Evolutionary conservation across 768 basidiomycete species (phyloP).

Genomic region (Podaxis pistillaris): DNA sequence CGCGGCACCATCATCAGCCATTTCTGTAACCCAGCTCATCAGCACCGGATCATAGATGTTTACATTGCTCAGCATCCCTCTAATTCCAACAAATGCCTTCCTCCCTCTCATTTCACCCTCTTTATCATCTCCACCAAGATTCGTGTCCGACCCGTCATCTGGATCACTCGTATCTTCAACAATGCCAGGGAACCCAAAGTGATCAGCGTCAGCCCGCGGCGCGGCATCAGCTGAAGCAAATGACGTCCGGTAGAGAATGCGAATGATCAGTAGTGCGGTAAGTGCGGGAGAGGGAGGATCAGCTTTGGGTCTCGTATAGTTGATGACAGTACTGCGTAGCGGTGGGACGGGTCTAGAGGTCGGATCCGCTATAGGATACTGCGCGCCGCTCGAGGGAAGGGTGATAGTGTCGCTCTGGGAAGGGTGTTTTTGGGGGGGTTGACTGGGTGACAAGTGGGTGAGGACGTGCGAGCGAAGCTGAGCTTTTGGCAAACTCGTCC

Average conservation of each 20-base stretch:
- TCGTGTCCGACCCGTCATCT: conserved; percentile 43
- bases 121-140: conserved; percentile 48
- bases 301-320: conserved; percentile 52
- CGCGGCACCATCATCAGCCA: conserved; percentile 27
- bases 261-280: conserved; percentile 78
- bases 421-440: conserved; percentile 56
- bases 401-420: conserved; percentile 76
- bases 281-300: conserved; percentile 76
- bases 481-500: conserved; percentile 42
- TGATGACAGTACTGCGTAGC: conserved; percentile 59
- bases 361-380: conserved; percentile 59
- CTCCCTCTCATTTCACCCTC: conserved; percentile 74
- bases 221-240: conserved; percentile 69
- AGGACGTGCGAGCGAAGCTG: conserved; percentile 66
- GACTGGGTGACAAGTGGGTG: conserved; percentile 69
- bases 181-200: conserved; percentile 87
- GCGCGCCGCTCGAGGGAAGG: conserved; percentile 50
- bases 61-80: conserved; percentile 62
- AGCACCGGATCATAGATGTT: conserved; percentile 59
- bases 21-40: conserved; percentile 43
- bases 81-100: conserved; percentile 63
- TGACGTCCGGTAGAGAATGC: conserved; percentile 78
- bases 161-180: conserved; percentile 78
- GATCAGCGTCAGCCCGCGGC: conserved; percentile 75
- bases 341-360: conserved; percentile 72